These are phyloP conservation scores for Silene coronaria DNA, from an alignment of 179 eudicot species.

Conservation along the genomic window DNA sequence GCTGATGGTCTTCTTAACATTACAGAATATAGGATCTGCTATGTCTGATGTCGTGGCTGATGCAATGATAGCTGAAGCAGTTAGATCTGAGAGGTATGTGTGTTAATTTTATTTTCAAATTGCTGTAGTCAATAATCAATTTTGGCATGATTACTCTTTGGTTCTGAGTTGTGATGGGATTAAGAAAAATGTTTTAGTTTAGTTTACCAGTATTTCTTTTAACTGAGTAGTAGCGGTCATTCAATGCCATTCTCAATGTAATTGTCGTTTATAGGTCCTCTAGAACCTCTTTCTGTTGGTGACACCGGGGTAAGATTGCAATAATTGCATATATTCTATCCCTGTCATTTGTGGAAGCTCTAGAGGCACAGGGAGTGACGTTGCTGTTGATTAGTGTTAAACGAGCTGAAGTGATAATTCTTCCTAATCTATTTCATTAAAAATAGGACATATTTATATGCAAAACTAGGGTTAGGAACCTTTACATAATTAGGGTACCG, in stretches of 20 bases:
- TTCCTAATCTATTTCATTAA: no score
- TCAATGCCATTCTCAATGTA: not conserved
- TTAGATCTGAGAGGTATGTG: conserved; percentile 66
- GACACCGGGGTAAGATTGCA: not conserved
- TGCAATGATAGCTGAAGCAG: conserved; percentile 99
- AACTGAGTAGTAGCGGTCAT: not conserved
- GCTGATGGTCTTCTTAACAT: conserved; percentile 58
- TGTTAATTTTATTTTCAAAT: not conserved
- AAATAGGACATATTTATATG: no score
- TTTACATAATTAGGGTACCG: no score
- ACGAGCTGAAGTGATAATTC: no score
- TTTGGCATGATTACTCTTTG: not conserved
- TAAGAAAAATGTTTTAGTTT: no score
- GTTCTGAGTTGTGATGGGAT: no score
- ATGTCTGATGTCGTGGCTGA: conserved; percentile 99
- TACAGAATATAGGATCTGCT: conserved; percentile 92
- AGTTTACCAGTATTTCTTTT: no score
- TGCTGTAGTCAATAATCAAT: not conserved
- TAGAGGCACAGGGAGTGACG: not conserved
- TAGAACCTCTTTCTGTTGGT: not conserved
- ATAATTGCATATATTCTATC: not conserved
- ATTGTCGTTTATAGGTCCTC: not conserved
- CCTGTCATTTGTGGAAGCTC: not conserved
- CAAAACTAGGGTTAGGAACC: no score
- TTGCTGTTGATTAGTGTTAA: no score